These are phyloP conservation scores for Aspergillus kassunensis DNA, from an alignment of 495 filamentous ascomycete species.

Conservation along the genomic window DNA sequence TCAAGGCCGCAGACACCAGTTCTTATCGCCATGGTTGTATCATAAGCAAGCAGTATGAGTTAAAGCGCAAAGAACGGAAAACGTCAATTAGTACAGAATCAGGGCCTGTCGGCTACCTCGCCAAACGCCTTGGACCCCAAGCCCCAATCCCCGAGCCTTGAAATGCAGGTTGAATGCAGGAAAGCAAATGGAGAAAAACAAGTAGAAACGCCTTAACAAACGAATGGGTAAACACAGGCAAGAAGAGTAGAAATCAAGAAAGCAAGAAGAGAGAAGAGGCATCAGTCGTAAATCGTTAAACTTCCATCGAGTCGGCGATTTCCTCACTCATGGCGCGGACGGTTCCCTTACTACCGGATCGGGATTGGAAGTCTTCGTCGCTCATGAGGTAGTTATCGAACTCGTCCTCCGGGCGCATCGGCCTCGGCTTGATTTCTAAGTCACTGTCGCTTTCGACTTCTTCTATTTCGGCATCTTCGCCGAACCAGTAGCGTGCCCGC, in stretches of 20 bases:
- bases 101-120: slow-evolving; percentile 11
- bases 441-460: slow-evolving; percentile 42
- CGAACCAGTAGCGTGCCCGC: slow-evolving; percentile 79
- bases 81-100: slow-evolving; percentile 6
- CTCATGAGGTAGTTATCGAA: slow-evolving; percentile 43
- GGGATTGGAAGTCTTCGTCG: slow-evolving; percentile 41
- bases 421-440: slow-evolving; percentile 35
- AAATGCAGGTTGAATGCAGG: slow-evolving; percentile 26
- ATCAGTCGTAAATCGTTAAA: slow-evolving; percentile 23
- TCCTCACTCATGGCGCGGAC: slow-evolving; percentile 71
- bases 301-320: slow-evolving; percentile 67
- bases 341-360: slow-evolving; percentile 41
- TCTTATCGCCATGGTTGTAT: neutral
- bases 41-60: slow-evolving; percentile 1
- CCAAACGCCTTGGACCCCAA: slow-evolving; percentile 23
- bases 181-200: too few relatives aligned
- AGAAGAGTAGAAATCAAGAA: neutral
- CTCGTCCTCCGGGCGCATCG: slow-evolving; percentile 27
- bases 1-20: neutral
- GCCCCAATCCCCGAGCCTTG: too few relatives aligned
- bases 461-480: slow-evolving; percentile 49
- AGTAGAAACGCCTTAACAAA: slow-evolving; percentile 2
- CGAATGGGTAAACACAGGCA: slow-evolving; percentile 3
- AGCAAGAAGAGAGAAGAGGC: neutral
- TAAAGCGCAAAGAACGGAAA: slow-evolving; percentile 10